These are phyloP conservation scores for Tetrahymena thermophila DNA, from an alignment of 73 alveolate species.

Conservation along the genomic window DNA sequence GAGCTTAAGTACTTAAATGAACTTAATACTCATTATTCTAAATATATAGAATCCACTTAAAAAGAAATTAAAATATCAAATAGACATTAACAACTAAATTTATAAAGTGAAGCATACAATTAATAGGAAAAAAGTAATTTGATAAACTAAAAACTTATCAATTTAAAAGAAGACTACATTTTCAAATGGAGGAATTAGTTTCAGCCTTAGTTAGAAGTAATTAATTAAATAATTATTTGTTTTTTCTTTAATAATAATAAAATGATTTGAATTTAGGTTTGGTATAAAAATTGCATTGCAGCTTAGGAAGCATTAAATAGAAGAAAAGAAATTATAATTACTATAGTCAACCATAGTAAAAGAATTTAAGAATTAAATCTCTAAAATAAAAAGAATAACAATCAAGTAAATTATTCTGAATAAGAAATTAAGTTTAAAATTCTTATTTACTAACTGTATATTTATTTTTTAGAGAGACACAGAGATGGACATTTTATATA, in stretches of 20 bases:
- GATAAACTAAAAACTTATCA: not conserved
- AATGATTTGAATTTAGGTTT: not conserved
- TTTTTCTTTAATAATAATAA: not conserved
- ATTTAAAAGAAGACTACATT: not conserved
- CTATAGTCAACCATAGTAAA: slow-evolving; percentile 4
- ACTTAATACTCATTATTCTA: not conserved
- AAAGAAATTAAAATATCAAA: not conserved
- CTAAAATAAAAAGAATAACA: slow-evolving; percentile 12
- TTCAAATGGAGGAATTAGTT: not conserved
- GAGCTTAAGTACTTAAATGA: not conserved
- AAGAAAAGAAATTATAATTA: slow-evolving; percentile 4
- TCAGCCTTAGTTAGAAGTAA: not conserved
- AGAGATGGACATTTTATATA: slow-evolving; percentile 27
- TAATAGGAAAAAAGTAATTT: not conserved
- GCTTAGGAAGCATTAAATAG: slow-evolving; percentile 34
- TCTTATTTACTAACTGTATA: too few species aligned
- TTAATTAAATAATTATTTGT: not conserved
- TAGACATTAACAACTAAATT: not conserved
- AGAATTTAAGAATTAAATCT: slow-evolving; percentile 29
- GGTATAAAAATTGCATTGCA: slow-evolving; percentile 6
- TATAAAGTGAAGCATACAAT: not conserved
- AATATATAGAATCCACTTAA: not conserved
- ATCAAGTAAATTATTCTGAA: not conserved
- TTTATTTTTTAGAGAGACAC: slow-evolving; percentile 13
- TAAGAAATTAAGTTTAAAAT: too few species aligned